Evolutionary conservation across 2,329 filamentous ascomycete genomes (phyloP), one percentile per base, ranked within the genome.

Genomic region (Colletotrichum paranaense): DNA sequence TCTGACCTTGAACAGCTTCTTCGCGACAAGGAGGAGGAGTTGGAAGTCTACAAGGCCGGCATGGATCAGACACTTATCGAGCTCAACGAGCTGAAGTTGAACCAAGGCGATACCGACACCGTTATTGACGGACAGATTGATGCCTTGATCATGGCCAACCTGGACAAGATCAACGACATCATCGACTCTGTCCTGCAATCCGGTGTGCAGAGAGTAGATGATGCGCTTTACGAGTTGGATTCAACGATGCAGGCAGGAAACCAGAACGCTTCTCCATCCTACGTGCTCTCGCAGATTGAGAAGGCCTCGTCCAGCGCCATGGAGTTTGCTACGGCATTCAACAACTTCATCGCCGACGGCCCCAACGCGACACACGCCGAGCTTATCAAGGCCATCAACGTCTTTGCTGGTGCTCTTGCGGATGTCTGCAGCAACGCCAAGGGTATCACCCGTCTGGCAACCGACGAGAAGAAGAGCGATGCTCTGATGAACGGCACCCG

Each of bases 201-300:
- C 62, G 97, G 95, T 77, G 95, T 98, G 26, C 92, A 97, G 79
- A 93, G 97, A 57, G 95, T 99, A 16, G 97, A 99, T 79, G 97
- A 99, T 83, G 95, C 97, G 56, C 87, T 99, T 46, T 99, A 99
- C 84, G 97, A 99, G 83, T 88, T 99, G 56, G 97, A 99, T 83
- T 98, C 97, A 24, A 94, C 94, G 24, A 98, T 98, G 95, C 96
- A 98, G 82, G 97, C 96, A 53, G 97, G 97, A 82, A 99, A 99
- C 85, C 97, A 98, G 85, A 99, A 97, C 79, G 97, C 97, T 1
- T 97, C 95, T 53, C 95, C 97, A 16, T 91, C 96, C 1, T 98
- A 97, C 80, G 95, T 99, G 14, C 88, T 99, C 63, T 98, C 96
- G 2, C 96, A 98, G 82, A 95, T 98, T 72, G 97, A 99, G 81